Conservation (phyloP, 2,329 filamentous ascomycete species). For the Aspergillus sp. region DNA sequence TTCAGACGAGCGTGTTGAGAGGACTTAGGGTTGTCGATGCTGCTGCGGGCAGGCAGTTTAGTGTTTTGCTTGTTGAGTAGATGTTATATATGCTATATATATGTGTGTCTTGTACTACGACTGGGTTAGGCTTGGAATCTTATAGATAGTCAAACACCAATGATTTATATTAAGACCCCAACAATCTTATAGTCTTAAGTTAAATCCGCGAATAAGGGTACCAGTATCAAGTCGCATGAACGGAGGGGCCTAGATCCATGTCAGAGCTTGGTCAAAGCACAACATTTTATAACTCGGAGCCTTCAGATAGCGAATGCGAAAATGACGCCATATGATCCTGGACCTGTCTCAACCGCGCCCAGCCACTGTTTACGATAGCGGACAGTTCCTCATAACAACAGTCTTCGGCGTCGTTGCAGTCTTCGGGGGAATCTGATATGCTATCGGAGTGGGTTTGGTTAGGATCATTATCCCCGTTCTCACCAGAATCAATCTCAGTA, state of each 20-base stretch:
- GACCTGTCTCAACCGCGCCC: neutral
- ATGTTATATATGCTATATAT: neutral
- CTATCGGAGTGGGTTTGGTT: too few relatives aligned
- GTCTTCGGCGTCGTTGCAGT: neutral
- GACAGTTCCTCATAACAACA: neutral
- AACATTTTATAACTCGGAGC: neutral
- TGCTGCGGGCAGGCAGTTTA: slow-evolving; percentile 72
- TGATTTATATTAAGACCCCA: neutral
- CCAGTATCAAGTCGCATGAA: neutral
- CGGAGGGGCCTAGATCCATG: neutral
- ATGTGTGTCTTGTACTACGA: neutral
- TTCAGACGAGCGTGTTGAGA: slow-evolving; percentile 70
- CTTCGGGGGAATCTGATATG: too few relatives aligned
- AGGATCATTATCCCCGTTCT: neutral
- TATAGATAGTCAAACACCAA: neutral
- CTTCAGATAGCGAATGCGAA: neutral
- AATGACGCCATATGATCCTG: neutral
- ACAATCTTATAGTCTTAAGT: neutral
- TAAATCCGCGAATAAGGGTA: too few relatives aligned
- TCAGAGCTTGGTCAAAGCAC: neutral
- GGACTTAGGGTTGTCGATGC: slow-evolving; percentile 69
- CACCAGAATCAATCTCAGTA: neutral
- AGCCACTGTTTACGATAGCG: neutral
- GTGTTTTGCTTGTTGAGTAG: slow-evolving; percentile 20
- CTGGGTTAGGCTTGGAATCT: too few relatives aligned